Percentiles rank a stretch among this genome's conserved stretches.
Conservation (phyloP, 1,284 basidiomycete species). For the Cryptococcus deneoformans region DNA sequence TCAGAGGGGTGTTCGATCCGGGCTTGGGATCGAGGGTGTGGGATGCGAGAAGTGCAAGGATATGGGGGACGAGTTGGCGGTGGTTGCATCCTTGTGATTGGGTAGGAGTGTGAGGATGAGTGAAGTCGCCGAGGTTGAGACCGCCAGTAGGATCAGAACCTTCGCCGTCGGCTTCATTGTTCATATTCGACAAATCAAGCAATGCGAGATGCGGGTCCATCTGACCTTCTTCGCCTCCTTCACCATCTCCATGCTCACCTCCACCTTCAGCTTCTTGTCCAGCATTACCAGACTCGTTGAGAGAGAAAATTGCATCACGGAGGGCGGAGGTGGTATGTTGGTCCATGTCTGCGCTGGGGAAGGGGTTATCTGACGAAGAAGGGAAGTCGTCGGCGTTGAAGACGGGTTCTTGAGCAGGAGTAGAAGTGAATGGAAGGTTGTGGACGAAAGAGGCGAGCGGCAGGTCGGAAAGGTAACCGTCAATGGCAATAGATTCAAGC, state of each 20-base stretch:
- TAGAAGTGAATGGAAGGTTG: conserved; percentile 39
- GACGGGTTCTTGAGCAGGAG: conserved; percentile 15
- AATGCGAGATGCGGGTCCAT: conserved; percentile 45
- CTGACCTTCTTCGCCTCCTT: conserved; percentile 23
- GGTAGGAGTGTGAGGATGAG: conserved; percentile 3
- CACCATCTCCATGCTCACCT: conserved; percentile 18
- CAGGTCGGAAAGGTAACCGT: conserved; percentile 48
- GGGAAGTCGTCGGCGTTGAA: conserved; percentile 34
- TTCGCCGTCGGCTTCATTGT: conserved; percentile 18
- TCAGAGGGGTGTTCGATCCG: conserved; percentile 43
- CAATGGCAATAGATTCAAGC: conserved; percentile 47
- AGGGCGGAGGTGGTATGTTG: conserved; percentile 48
- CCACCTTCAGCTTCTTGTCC: conserved; percentile 16
- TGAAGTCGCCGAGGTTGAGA: conserved; percentile 22
- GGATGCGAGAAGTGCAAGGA: conserved; percentile 37
- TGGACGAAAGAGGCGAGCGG: conserved; percentile 44
- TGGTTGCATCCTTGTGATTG: conserved; percentile 33
- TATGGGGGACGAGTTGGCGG: conserved; percentile 39
- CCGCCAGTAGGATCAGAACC: conserved; percentile 17
- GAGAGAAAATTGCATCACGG: conserved; percentile 48
- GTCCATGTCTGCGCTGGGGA: conserved; percentile 43
- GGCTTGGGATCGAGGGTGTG: conserved; percentile 45
- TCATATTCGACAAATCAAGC: conserved; percentile 39
- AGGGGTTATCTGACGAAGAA: conserved; percentile 24
- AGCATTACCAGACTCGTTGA: conserved; percentile 37